Evolutionary conservation across 108 stramenopile species (phyloP).

Genomic region (Epipyxis sp.): DNA sequence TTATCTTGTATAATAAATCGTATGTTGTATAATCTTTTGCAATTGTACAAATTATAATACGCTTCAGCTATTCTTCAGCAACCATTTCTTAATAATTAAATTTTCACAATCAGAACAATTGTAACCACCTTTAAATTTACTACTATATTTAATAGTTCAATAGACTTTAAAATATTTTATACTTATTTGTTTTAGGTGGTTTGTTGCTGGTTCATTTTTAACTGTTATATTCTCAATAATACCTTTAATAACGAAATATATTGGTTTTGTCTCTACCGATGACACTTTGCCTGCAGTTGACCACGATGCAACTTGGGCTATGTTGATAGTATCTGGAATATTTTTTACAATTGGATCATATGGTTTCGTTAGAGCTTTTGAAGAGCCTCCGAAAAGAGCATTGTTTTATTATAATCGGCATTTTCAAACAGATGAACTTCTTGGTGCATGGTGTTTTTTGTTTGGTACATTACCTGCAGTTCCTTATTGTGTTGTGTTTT

Average conservation of each 20-base stretch:
- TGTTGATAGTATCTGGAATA: not conserved
- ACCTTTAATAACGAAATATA: conserved; percentile 17
- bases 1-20: too few relatives aligned
- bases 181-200: too few relatives aligned
- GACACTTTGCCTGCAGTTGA: conserved; percentile 2
- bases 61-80: too few relatives aligned
- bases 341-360: conserved; percentile 28
- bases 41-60: too few relatives aligned
- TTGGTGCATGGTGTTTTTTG: conserved; percentile 26
- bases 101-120: too few relatives aligned
- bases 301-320: conserved; percentile 26
- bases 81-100: too few relatives aligned
- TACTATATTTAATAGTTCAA: too few relatives aligned
- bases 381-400: conserved; percentile 20
- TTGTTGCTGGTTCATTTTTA: conserved; percentile 7
- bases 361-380: conserved; percentile 27
- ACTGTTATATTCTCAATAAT: not conserved
- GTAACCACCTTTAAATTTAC: too few relatives aligned
- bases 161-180: too few relatives aligned
- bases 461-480: conserved; percentile 24
- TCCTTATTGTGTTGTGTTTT: conserved; percentile 5
- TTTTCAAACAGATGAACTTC: conserved; percentile 18
- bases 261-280: not conserved
- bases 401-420: conserved; percentile 18
- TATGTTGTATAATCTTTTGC: too few relatives aligned